Evolutionary conservation across 768 basidiomycete genomes (phyloP).

Genomic region (Lactifluus echinatus): DNA sequence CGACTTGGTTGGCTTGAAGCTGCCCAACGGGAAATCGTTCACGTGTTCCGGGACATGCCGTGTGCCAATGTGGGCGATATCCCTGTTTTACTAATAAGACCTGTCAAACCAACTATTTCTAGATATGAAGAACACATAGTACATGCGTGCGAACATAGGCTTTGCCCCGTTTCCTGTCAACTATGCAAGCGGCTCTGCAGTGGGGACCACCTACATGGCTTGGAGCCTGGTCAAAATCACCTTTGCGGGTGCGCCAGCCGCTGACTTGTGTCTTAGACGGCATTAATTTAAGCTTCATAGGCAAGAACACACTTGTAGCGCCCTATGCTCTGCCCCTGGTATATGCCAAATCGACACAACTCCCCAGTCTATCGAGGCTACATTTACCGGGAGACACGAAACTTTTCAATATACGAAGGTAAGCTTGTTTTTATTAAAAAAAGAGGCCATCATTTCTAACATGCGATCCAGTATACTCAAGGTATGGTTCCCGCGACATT

Average conservation of each 20-base stretch:
- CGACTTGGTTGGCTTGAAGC: slow-evolving; percentile 7
- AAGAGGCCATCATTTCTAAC: neutral
- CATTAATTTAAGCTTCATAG: slow-evolving; percentile 24
- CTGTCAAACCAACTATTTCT: neutral
- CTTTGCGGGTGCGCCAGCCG: slow-evolving; percentile 46
- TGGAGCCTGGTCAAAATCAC: slow-evolving; percentile 35
- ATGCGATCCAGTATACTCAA: slow-evolving; percentile 40
- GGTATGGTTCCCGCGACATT: slow-evolving; percentile 26
- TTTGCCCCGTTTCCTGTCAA: slow-evolving; percentile 47
- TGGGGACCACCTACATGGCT: slow-evolving; percentile 43
- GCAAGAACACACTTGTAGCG: slow-evolving; percentile 43
- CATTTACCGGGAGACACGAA: slow-evolving; percentile 50
- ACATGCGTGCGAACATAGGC: slow-evolving; percentile 44
- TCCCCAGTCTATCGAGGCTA: slow-evolving; percentile 53
- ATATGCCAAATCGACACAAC: slow-evolving; percentile 52
- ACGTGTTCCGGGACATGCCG: slow-evolving; percentile 14
- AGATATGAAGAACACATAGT: slow-evolving; percentile 38
- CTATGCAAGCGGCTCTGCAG: slow-evolving; percentile 49
- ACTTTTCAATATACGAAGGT: slow-evolving; percentile 63
- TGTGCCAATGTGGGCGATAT: slow-evolving; percentile 6
- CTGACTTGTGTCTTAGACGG: neutral
- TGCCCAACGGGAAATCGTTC: slow-evolving; percentile 11
- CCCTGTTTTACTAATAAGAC: neutral
- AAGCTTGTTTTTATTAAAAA: neutral
- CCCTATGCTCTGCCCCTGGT: slow-evolving; percentile 37